Percentiles rank a stretch among this genome's conserved stretches.
These are phyloP conservation scores for Pythium biforme DNA, from an alignment of 352 stramenopile species.

Conservation along the genomic window DNA sequence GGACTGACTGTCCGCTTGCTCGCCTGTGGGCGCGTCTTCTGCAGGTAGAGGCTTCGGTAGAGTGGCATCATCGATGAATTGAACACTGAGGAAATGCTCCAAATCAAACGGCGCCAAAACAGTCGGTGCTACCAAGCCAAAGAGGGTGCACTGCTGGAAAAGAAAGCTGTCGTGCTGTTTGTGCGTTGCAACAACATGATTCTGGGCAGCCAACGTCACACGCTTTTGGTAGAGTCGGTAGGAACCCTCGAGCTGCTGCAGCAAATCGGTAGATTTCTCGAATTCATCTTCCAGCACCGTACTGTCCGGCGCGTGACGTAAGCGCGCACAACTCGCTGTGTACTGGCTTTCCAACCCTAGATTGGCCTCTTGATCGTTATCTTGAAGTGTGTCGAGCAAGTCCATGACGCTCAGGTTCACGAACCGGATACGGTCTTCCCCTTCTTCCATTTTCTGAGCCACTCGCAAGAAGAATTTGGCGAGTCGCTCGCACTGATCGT, in stretches of 20 bases:
- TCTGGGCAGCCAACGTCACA: slow-evolving; percentile 38
- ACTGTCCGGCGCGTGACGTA: slow-evolving; percentile 77
- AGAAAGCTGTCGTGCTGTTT: slow-evolving; percentile 51
- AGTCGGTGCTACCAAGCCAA: slow-evolving; percentile 33
- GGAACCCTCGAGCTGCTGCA: slow-evolving; percentile 67
- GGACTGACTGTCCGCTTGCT: slow-evolving; percentile 4
- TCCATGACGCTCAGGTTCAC: slow-evolving; percentile 71
- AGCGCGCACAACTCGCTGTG: slow-evolving; percentile 36
- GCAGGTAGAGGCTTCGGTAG: background rate
- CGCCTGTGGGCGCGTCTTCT: slow-evolving; percentile 5
- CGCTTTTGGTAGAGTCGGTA: slow-evolving; percentile 76
- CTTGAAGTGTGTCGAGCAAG: slow-evolving; percentile 71
- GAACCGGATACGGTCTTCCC: slow-evolving; percentile 50
- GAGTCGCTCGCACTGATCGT: slow-evolving; percentile 57
- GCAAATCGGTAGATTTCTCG: slow-evolving; percentile 39
- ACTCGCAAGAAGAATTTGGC: slow-evolving; percentile 65
- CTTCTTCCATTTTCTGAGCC: slow-evolving; percentile 54
- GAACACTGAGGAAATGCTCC: slow-evolving; percentile 46
- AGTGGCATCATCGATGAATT: slow-evolving; percentile 45
- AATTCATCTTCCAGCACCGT: slow-evolving; percentile 60
- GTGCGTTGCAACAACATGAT: slow-evolving; percentile 52
- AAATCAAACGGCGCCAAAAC: slow-evolving; percentile 31
- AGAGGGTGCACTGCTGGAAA: slow-evolving; percentile 41
- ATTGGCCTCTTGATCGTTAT: slow-evolving; percentile 57
- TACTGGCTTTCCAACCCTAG: slow-evolving; percentile 52